Evolutionary conservation across 257 asterid genomes (phyloP).

Genomic region (Scutellaria minor): DNA sequence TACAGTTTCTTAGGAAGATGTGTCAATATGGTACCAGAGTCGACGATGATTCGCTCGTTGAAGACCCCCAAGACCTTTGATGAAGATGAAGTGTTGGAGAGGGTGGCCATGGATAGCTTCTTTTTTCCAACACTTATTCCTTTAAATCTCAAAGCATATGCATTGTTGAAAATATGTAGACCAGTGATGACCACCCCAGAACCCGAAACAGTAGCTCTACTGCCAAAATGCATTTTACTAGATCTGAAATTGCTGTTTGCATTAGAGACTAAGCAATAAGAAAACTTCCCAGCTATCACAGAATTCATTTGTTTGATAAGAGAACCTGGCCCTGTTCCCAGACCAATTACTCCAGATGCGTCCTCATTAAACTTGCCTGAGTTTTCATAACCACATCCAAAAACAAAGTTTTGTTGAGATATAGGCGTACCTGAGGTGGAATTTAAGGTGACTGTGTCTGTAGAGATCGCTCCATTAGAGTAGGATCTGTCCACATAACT

Average conservation of each 20-base stretch:
- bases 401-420: slow-evolving; percentile 37
- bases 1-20: slow-evolving; percentile 46
- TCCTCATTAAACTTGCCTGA: slow-evolving; percentile 17
- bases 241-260: slow-evolving; percentile 26
- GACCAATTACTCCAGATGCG: slow-evolving; percentile 55
- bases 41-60: slow-evolving; percentile 39
- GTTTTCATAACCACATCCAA: slow-evolving; percentile 56
- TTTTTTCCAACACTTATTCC: slow-evolving; percentile 41
- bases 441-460: slow-evolving; percentile 48
- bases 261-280: slow-evolving; percentile 51
- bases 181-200: slow-evolving; percentile 43
- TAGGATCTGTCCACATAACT: slow-evolving; percentile 18
- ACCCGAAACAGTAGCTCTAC: slow-evolving; percentile 41
- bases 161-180: slow-evolving; percentile 11
- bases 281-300: slow-evolving; percentile 47
- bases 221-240: slow-evolving; percentile 52
- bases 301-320: slow-evolving; percentile 51
- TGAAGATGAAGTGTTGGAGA: slow-evolving; percentile 21
- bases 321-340: slow-evolving; percentile 43
- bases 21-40: slow-evolving; percentile 46
- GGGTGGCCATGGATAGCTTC: slow-evolving; percentile 23
- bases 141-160: slow-evolving; percentile 43
- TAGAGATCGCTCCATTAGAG: slow-evolving; percentile 36
- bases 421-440: slow-evolving; percentile 28
- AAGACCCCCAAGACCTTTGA: slow-evolving; percentile 7